These are phyloP conservation scores for Nidularia pulvinata DNA, from an alignment of 768 basidiomycete species.

Conservation along the genomic window DNA sequence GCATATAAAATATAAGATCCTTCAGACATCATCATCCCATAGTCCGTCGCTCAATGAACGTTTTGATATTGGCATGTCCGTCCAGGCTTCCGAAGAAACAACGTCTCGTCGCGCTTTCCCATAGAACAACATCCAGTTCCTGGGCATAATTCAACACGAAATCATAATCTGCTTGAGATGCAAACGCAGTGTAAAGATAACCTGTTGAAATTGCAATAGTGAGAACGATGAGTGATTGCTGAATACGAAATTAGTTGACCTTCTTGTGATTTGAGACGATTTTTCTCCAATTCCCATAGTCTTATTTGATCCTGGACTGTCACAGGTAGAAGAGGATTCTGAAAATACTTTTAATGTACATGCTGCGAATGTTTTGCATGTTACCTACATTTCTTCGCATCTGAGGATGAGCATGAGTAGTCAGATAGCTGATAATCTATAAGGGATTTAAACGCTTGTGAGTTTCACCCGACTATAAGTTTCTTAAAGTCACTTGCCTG, in stretches of 20 bases:
- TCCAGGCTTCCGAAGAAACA: constrained; percentile 85
- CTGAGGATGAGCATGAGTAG: constrained; percentile 95
- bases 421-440: constrained; percentile 94
- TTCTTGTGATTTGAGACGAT: constrained; percentile 86
- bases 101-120: constrained; percentile 74
- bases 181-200: constrained; percentile 87
- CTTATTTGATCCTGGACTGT: constrained; percentile 99
- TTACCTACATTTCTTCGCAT: constrained; percentile 86
- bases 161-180: constrained; percentile 86
- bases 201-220: constrained; percentile 42
- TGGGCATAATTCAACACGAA: constrained; percentile 85
- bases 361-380: background rate
- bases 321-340: constrained; percentile 94
- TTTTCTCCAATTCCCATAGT: constrained; percentile 95
- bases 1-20: too few relatives aligned
- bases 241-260: constrained; percentile 43
- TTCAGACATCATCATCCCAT: too few relatives aligned
- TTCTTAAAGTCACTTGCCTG: constrained; percentile 57
- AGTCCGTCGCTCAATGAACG: constrained; percentile 23
- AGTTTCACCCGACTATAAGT: background rate
- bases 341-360: background rate
- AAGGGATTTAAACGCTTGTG: constrained; percentile 5
- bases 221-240: constrained; percentile 11
- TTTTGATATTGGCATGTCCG: constrained; percentile 65
- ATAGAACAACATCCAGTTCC: constrained; percentile 78